Conservation (phyloP, 2,329 filamentous ascomycete species). For the Penicillium sp. region DNA sequence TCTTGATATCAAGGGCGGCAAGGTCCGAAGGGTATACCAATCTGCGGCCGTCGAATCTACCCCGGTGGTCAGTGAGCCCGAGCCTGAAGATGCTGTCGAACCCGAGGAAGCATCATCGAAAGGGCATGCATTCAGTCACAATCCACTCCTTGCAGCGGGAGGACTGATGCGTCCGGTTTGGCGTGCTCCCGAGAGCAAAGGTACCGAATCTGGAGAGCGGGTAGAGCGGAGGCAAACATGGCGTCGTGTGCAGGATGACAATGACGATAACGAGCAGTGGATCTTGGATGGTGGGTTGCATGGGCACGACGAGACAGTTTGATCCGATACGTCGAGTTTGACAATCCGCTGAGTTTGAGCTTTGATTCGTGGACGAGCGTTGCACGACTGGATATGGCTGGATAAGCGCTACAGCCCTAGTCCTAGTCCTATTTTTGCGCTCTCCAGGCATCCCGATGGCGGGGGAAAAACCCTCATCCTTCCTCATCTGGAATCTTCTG, state of each 20-base stretch:
- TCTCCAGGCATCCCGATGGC: not conserved
- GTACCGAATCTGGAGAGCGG: slow-evolving; percentile 28
- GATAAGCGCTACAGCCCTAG: not conserved
- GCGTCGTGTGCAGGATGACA: slow-evolving; percentile 55
- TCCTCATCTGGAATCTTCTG: not conserved
- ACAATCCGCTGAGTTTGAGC: not conserved
- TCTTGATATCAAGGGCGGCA: slow-evolving; percentile 79
- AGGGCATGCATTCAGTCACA: slow-evolving; percentile 50
- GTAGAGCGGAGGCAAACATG: slow-evolving; percentile 51
- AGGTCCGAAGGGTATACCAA: slow-evolving; percentile 66
- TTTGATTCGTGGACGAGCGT: not conserved
- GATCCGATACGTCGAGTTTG: not conserved
- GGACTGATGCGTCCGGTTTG: slow-evolving; percentile 54
- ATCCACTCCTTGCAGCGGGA: slow-evolving; percentile 52
- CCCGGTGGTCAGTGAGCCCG: slow-evolving; percentile 27
- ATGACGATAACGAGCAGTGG: slow-evolving; percentile 56
- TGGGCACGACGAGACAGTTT: slow-evolving; percentile 36
- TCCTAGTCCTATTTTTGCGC: not conserved
- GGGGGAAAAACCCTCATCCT: not conserved
- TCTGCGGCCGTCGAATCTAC: slow-evolving; percentile 41
- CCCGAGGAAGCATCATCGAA: slow-evolving; percentile 26
- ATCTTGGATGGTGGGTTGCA: slow-evolving; percentile 53
- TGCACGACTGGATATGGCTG: not conserved
- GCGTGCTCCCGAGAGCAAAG: slow-evolving; percentile 45
- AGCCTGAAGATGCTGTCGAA: slow-evolving; percentile 20